Percentiles rank a stretch among this genome's conserved stretches.
phyloP scores from a whole-genome alignment of 345 rosid genomes.

The Tarenaya hassleriana region DNA sequence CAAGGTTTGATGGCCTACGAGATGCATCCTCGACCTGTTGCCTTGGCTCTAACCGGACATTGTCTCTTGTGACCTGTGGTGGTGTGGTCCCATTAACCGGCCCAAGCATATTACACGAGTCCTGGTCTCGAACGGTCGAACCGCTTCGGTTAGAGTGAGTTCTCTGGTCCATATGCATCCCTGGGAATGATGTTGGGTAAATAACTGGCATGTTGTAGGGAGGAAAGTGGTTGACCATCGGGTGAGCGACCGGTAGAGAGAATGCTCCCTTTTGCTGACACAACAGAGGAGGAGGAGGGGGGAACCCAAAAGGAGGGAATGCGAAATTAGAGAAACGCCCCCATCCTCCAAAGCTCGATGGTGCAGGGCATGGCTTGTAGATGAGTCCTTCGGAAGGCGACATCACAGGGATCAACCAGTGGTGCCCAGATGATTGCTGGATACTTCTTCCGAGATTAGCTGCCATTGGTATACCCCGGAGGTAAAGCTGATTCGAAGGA shows the following conservation, averaged over 20 bases:
- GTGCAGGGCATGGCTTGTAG: conserved; percentile 51
- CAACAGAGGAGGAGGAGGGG: conserved; percentile 26
- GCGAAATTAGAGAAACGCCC: conserved; percentile 20
- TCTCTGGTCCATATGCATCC: conserved; percentile 37
- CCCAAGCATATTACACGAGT: conserved; percentile 27
- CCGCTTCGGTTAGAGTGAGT: conserved; percentile 16
- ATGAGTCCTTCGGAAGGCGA: conserved; percentile 66
- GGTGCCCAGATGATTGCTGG: conserved; percentile 43
- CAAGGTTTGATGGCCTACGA: too few relatives aligned
- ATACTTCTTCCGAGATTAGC: conserved; percentile 1
- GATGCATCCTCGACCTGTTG: too few relatives aligned
- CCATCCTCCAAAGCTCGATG: conserved; percentile 30
- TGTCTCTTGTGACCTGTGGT: conserved; percentile 15
- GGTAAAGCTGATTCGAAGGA: conserved; percentile 29
- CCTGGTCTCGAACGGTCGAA: conserved; percentile 23
- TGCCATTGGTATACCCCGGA: too few relatives aligned
- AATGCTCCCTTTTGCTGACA: conserved; percentile 25
- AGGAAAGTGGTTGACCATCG: conserved; percentile 32
- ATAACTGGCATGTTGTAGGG: conserved; percentile 33
- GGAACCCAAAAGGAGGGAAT: conserved; percentile 35
- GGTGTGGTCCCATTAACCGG: conserved; percentile 31
- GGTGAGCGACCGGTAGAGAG: conserved; percentile 35
- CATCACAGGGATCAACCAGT: conserved; percentile 62
- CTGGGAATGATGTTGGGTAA: conserved; percentile 16
- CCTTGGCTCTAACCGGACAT: too few relatives aligned